Percentiles rank a stretch among this genome's conserved stretches.
These are phyloP conservation scores for Populus alba DNA, from an alignment of 345 rosid genomes.

Conservation along the genomic window DNA sequence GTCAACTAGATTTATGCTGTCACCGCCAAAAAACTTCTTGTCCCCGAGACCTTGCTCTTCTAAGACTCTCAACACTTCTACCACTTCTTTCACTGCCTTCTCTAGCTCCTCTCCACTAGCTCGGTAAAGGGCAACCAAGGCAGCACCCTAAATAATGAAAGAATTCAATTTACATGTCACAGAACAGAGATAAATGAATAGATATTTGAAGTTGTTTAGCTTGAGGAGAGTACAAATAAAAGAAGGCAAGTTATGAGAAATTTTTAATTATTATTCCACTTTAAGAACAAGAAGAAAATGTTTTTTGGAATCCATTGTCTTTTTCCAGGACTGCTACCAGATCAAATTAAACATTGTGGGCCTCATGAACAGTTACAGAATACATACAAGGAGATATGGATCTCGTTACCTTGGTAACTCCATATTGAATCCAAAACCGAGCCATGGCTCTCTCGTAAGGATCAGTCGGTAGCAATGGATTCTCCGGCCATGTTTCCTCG, in stretches of 20 bases:
- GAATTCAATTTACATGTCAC: background rate
- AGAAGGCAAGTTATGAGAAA: too few species aligned
- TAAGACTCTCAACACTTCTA: background rate
- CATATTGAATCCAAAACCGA: conserved; percentile 22
- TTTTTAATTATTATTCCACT: too few species aligned
- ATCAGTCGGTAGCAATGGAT: conserved; percentile 14
- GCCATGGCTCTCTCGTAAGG: conserved; percentile 12
- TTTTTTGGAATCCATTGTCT: too few species aligned
- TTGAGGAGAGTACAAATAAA: background rate
- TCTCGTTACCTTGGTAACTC: background rate
- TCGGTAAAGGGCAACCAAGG: background rate
- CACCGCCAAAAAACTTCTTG: conserved; percentile 13
- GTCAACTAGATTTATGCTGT: conserved; percentile 4
- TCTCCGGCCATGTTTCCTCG: conserved; percentile 20
- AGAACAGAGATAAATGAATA: background rate
- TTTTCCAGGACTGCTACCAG: too few species aligned
- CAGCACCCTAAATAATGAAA: background rate
- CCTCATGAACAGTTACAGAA: too few species aligned
- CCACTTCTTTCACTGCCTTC: background rate
- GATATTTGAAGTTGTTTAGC: background rate
- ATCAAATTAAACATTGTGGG: too few species aligned
- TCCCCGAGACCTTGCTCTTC: conserved; percentile 17
- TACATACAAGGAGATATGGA: too few species aligned
- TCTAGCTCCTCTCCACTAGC: conserved; percentile 1
- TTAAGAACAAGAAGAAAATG: too few species aligned